A percentile compares a stretch with the other conserved stretches of the same genome.
Evolutionary conservation across 139 green algal genomes (phyloP).

Genomic region (Closterium sp.): DNA sequence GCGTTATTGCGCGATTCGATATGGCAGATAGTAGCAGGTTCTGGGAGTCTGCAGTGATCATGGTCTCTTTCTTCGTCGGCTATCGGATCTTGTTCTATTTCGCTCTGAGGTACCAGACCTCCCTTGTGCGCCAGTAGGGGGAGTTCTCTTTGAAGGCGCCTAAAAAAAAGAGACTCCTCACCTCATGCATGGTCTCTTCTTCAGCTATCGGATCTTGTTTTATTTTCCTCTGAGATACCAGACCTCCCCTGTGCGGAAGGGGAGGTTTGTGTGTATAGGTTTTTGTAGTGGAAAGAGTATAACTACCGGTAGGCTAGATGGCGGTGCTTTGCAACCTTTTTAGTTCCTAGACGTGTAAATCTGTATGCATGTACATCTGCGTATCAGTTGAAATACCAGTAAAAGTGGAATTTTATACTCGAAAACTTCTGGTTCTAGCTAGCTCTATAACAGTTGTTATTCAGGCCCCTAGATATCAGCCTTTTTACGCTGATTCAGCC

Average conservation of each 20-base stretch:
- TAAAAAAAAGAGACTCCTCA: not conserved
- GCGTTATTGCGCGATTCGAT: conserved; percentile 2
- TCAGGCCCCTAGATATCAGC: too few relatives aligned
- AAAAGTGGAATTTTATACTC: too few relatives aligned
- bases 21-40: conserved; percentile 13
- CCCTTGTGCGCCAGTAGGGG: not conserved
- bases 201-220: conserved; percentile 32
- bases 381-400: too few relatives aligned
- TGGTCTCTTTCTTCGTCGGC: not conserved
- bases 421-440: too few relatives aligned
- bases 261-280: too few relatives aligned
- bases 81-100: not conserved
- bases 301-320: too few relatives aligned
- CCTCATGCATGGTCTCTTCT: conserved; percentile 7
- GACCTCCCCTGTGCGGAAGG: conserved; percentile 18
- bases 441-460: too few relatives aligned
- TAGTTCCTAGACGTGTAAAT: too few relatives aligned
- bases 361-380: too few relatives aligned
- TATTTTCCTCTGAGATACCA: conserved; percentile 15
- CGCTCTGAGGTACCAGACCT: not conserved
- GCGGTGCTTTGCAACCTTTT: too few relatives aligned
- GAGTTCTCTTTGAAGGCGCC: not conserved
- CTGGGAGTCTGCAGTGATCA: conserved; percentile 7
- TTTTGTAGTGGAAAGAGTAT: too few relatives aligned
- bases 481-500: too few relatives aligned